Evolutionary conservation across 176 grass and related monocot genomes (phyloP).

Genomic region (Zoysia japonica): DNA sequence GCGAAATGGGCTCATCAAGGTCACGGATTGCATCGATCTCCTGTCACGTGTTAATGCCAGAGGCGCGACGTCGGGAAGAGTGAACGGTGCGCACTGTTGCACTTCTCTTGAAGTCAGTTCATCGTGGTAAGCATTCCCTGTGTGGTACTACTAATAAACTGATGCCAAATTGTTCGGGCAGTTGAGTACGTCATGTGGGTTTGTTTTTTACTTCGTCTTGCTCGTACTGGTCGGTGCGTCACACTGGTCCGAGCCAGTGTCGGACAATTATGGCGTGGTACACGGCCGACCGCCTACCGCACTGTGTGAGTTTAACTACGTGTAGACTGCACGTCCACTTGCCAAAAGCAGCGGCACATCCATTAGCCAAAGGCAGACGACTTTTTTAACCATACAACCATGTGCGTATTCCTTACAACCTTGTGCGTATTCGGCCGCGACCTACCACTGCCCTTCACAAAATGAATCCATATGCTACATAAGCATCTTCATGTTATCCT

Average conservation of each 20-base stretch:
- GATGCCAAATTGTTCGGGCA: neutral
- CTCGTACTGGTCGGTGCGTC: neutral
- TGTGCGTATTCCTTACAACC: conserved; percentile 12
- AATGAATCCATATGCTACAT: neutral
- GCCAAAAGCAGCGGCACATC: neutral
- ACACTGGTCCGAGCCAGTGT: neutral
- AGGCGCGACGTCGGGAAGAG: too few relatives aligned
- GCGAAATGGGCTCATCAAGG: too few relatives aligned
- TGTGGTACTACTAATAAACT: too few relatives aligned
- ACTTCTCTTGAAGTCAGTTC: too few relatives aligned
- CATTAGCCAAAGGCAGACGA: neutral
- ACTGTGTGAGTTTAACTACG: neutral
- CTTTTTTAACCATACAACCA: conserved; percentile 20
- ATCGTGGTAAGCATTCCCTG: too few relatives aligned
- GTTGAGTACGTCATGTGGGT: neutral
- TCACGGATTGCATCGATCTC: too few relatives aligned
- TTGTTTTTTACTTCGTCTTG: neutral
- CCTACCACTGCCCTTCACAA: conserved; percentile 8
- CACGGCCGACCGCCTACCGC: conserved; percentile 13
- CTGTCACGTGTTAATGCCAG: too few relatives aligned
- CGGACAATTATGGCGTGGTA: neutral
- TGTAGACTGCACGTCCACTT: neutral
- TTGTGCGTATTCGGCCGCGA: conserved; percentile 29
- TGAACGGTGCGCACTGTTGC: too few relatives aligned
- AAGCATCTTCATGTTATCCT: conserved; percentile 4